These are phyloP conservation scores for Talinum fruticosum DNA, from an alignment of 148 eudicot species.

Conservation along the genomic window DNA sequence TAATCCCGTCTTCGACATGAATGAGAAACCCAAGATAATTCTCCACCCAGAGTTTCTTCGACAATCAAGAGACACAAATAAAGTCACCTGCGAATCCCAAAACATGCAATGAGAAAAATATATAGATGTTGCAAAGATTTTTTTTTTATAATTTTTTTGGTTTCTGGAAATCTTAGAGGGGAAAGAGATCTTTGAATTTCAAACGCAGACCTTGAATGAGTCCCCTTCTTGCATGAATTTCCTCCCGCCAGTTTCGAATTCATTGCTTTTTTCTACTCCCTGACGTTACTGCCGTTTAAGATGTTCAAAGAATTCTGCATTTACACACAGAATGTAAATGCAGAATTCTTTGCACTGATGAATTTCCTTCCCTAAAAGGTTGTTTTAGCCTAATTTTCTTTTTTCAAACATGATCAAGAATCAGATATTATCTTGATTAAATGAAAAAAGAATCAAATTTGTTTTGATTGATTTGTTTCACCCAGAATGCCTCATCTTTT, in stretches of 20 bases:
- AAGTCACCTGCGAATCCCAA: conserved; percentile 7
- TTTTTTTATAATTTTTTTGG: too few relatives aligned
- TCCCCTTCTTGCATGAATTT: neutral
- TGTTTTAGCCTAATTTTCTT: neutral
- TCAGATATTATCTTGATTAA: too few relatives aligned
- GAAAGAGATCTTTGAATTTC: neutral
- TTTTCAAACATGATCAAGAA: neutral
- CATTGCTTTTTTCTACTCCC: neutral
- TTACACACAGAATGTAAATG: neutral
- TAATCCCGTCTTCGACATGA: neutral
- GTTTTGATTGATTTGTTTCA: neutral
- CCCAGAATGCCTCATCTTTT: neutral
- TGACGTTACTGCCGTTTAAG: neutral
- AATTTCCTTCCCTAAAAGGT: neutral
- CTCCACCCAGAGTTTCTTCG: neutral
- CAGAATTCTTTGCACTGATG: neutral
- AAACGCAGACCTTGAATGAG: neutral
- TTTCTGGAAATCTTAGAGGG: too few relatives aligned
- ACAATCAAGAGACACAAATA: neutral
- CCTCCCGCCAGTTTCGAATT: conserved; percentile 13
- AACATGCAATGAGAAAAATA: neutral
- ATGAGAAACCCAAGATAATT: neutral
- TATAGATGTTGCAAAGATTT: neutral
- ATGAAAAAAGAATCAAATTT: too few relatives aligned
- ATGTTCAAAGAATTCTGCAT: conserved; percentile 7